phyloP scores from a whole-genome alignment of 2,329 filamentous ascomycete species.

The Helotiales sp. region DNA sequence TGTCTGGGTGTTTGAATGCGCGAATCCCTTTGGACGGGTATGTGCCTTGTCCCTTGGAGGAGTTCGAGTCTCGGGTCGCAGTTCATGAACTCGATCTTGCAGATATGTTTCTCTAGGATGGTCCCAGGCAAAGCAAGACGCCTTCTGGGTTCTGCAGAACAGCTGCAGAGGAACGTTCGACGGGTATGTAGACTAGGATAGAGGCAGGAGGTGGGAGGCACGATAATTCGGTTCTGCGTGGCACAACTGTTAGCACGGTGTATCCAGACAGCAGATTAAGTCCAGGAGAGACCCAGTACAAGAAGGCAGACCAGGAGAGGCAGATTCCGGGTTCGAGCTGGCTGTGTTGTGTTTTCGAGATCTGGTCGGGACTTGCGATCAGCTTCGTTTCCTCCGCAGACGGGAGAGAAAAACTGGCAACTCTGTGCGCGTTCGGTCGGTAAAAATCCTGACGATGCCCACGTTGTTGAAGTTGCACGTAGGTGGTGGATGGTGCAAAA shows the following conservation, averaged over 20 bases:
- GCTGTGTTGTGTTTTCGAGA: conserved; percentile 3
- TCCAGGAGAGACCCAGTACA: not conserved
- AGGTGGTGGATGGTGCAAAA: conserved; percentile 15
- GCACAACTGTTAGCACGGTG: conserved; percentile 34
- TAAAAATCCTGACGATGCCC: conserved; percentile 23
- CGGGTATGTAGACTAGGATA: conserved; percentile 36
- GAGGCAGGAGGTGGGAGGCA: conserved; percentile 31
- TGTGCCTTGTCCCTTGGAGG: not conserved
- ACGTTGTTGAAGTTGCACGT: conserved; percentile 36
- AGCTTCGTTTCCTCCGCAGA: not conserved
- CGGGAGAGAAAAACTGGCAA: not conserved
- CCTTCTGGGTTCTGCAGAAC: conserved; percentile 27
- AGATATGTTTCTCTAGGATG: conserved; percentile 8
- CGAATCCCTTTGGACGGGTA: not conserved
- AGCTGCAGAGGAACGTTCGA: conserved; percentile 34
- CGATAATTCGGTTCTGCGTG: conserved; percentile 34
- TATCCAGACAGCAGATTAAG: conserved; percentile 9
- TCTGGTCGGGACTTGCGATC: not conserved
- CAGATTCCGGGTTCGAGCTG: not conserved
- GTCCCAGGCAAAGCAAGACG: conserved; percentile 18
- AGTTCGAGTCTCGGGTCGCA: conserved; percentile 28
- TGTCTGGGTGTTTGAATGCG: conserved; percentile 16
- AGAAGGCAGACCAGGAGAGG: conserved; percentile 3
- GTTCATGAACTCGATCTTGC: conserved; percentile 14
- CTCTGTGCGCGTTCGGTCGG: conserved; percentile 2